phyloP scores from a whole-genome alignment of 2,329 filamentous ascomycete genomes.

The Clonostachys sp. region DNA sequence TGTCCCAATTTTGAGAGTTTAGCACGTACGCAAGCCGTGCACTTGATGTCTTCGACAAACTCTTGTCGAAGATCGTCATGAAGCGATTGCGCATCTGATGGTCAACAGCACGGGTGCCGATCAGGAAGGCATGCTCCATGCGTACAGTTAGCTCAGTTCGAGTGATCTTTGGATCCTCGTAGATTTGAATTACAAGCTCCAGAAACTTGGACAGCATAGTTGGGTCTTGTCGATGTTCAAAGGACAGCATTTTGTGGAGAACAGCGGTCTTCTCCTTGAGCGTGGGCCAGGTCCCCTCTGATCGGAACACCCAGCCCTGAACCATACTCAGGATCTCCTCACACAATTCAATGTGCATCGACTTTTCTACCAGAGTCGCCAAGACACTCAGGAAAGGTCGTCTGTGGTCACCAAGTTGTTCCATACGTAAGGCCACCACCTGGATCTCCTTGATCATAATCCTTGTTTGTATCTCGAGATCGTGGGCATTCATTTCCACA shows the following conservation, averaged over 20 bases:
- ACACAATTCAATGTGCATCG: constrained; percentile 79
- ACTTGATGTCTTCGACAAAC: constrained; percentile 86
- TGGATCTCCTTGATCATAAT: constrained; percentile 95
- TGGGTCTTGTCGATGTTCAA: constrained; percentile 79
- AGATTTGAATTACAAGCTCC: constrained; percentile 94
- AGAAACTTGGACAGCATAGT: constrained; percentile 90
- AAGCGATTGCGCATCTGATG: constrained; percentile 97
- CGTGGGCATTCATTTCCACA: constrained; percentile 63
- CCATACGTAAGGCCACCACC: constrained; percentile 87
- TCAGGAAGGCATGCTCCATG: constrained; percentile 96
- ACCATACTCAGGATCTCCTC: constrained; percentile 93
- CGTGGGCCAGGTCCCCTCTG: constrained; percentile 91
- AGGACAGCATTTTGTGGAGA: constrained; percentile 97
- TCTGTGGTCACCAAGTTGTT: constrained; percentile 83
- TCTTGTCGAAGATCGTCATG: constrained; percentile 93
- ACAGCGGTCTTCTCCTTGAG: constrained; percentile 99
- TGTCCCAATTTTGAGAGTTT: constrained; percentile 94
- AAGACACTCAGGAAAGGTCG: constrained; percentile 93
- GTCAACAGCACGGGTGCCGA: constrained; percentile 87
- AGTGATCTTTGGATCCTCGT: constrained; percentile 94
- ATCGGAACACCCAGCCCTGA: constrained; percentile 93
- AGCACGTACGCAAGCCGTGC: constrained; percentile 87
- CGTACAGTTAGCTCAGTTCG: constrained; percentile 93
- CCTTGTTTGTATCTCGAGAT: constrained; percentile 83
- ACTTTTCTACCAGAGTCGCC: constrained; percentile 92